These are phyloP conservation scores for Populus tremula DNA, from an alignment of 345 rosid species.

Conservation along the genomic window DNA sequence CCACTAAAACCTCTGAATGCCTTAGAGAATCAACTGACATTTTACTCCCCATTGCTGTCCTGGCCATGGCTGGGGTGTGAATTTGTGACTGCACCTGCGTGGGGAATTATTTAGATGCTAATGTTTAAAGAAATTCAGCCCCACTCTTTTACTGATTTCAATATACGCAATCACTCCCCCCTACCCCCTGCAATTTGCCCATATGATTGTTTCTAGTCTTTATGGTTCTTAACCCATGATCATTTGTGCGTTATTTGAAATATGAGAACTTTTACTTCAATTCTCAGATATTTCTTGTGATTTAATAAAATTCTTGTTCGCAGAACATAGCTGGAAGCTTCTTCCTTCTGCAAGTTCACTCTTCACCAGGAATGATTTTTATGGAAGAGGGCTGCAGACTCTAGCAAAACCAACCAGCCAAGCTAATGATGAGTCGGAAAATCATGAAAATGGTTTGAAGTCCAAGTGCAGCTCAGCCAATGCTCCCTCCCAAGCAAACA, in stretches of 20 bases:
- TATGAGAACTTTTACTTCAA: neutral
- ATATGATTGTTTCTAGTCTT: neutral
- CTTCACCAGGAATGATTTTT: slow-evolving; percentile 31
- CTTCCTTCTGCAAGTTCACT: slow-evolving; percentile 36
- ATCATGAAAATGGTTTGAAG: slow-evolving; percentile 24
- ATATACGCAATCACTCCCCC: neutral
- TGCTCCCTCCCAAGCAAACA: slow-evolving; percentile 10
- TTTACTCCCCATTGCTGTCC: too few species aligned
- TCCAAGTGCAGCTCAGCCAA: slow-evolving; percentile 19
- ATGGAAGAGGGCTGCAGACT: slow-evolving; percentile 42
- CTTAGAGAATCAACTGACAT: too few species aligned
- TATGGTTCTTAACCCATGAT: neutral
- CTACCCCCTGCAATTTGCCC: neutral
- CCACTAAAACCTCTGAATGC: too few species aligned
- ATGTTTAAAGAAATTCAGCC: too few species aligned
- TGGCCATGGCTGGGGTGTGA: too few species aligned
- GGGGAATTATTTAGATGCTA: too few species aligned
- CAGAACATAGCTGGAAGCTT: slow-evolving; percentile 32
- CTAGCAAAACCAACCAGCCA: slow-evolving; percentile 24
- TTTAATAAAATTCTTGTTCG: neutral
- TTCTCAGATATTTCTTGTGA: neutral
- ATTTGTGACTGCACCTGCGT: too few species aligned
- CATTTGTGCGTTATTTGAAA: neutral
- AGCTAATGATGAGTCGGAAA: slow-evolving; percentile 21
- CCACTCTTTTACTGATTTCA: neutral